phyloP scores from a whole-genome alignment of 768 basidiomycete genomes.

The Leccinellum albellum region DNA sequence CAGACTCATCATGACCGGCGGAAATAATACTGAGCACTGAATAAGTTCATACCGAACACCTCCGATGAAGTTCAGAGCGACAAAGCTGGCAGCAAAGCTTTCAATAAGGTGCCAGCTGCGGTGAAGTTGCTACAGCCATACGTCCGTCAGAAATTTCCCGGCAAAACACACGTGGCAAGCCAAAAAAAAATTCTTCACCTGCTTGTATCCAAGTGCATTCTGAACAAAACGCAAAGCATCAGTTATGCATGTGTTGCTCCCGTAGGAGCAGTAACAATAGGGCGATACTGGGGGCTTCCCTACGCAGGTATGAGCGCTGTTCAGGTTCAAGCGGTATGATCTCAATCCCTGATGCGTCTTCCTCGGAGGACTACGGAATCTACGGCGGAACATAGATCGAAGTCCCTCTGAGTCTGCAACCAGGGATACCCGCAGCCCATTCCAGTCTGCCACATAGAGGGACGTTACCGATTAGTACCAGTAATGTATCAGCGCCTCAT shows the following conservation, averaged over 20 bases:
- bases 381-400: constrained; percentile 8
- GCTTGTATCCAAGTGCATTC: constrained; percentile 78
- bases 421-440: constrained; percentile 89
- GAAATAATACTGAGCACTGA: background rate
- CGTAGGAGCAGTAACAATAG: constrained; percentile 38
- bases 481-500: constrained; percentile 26
- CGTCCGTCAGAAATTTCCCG: background rate
- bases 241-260: constrained; percentile 45
- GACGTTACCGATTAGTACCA: constrained; percentile 73
- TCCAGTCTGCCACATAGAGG: constrained; percentile 61
- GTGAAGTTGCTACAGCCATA: constrained; percentile 64
- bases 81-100: constrained; percentile 85
- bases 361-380: constrained; percentile 8
- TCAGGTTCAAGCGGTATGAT: constrained; percentile 98
- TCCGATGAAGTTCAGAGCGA: constrained; percentile 88
- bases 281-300: constrained; percentile 83
- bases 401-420: constrained; percentile 29
- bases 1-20: background rate
- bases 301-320: constrained; percentile 97
- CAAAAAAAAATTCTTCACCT: constrained; percentile 39
- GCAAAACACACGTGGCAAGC: background rate
- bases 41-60: constrained; percentile 60
- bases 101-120: constrained; percentile 81
- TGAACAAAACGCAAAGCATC: constrained; percentile 40
- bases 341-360: constrained; percentile 69